These are phyloP conservation scores for Kodamaea sp. DNA, from an alignment of 1,139 yeast species.

Conservation along the genomic window DNA sequence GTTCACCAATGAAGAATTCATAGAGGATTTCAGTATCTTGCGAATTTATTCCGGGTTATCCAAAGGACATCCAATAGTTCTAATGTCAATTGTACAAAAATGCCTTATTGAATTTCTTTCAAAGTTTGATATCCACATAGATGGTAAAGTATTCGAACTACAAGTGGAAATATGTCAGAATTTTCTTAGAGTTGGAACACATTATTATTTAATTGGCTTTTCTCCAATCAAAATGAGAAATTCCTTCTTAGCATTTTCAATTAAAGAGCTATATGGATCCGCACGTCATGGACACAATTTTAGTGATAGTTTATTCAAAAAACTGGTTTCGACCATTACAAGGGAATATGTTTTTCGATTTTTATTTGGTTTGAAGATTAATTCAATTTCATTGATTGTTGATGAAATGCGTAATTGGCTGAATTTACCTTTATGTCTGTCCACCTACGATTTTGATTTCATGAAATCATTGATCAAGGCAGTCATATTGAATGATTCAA, in stretches of 20 bases:
- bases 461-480: background rate
- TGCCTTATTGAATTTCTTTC: constrained; percentile 17
- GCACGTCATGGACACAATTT: constrained; percentile 4
- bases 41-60: constrained; percentile 25
- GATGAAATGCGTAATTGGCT: background rate
- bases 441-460: constrained; percentile 7
- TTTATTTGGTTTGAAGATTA: constrained; percentile 1
- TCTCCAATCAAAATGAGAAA: constrained; percentile 1
- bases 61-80: constrained; percentile 22
- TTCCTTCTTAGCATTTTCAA: constrained; percentile 5
- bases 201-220: constrained; percentile 5
- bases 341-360: constrained; percentile 1
- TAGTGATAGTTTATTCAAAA: constrained; percentile 2
- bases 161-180: constrained; percentile 11
- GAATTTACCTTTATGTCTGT: constrained; percentile 5
- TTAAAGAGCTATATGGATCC: constrained; percentile 4
- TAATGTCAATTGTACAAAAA: constrained; percentile 23
- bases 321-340: constrained; percentile 4
- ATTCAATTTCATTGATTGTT: constrained; percentile 5
- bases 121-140: constrained; percentile 6
- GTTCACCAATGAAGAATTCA: constrained; percentile 10
- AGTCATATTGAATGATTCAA: background rate
- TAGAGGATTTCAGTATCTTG: constrained; percentile 29
- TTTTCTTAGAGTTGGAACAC: constrained; percentile 12
- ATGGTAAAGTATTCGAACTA: constrained; percentile 2